A percentile compares a stretch with the other conserved stretches of the same genome.
Conservation (phyloP, 1,139 yeast genomes). For the Petasospora rhodanensis region DNA sequence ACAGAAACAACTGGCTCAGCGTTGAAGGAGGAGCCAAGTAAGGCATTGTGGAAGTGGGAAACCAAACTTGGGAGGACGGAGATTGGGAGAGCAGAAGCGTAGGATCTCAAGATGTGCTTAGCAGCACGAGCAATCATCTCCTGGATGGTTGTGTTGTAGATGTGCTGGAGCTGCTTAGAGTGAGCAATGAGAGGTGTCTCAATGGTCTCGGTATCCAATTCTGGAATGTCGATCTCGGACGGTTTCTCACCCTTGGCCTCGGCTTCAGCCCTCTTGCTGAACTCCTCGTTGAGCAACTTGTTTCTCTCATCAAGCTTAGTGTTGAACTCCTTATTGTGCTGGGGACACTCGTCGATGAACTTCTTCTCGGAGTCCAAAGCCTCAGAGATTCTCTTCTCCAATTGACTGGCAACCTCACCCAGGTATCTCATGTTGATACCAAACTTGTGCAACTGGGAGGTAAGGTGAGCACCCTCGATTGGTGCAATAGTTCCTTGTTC, state of each 20-base stretch:
- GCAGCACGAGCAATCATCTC: constrained; percentile 78
- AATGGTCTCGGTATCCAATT: constrained; percentile 33
- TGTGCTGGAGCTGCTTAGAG: constrained; percentile 37
- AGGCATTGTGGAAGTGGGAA: constrained; percentile 68
- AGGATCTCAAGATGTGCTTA: constrained; percentile 66
- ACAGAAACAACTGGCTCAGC: constrained; percentile 39
- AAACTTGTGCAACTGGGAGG: constrained; percentile 61
- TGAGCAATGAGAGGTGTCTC: constrained; percentile 31
- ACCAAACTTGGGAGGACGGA: constrained; percentile 54
- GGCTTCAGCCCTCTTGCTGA: constrained; percentile 31
- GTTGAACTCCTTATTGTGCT: constrained; percentile 32
- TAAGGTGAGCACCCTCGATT: constrained; percentile 74
- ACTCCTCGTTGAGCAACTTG: constrained; percentile 19
- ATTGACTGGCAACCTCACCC: constrained; percentile 50
- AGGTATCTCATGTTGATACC: constrained; percentile 92
- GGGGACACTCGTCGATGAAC: constrained; percentile 26
- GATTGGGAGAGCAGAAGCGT: constrained; percentile 45
- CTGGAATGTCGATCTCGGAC: constrained; percentile 31
- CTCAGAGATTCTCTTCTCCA: constrained; percentile 22
- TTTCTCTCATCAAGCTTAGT: constrained; percentile 23
- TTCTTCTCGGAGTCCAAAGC: constrained; percentile 25
- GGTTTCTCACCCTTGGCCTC: constrained; percentile 33
- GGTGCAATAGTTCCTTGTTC: constrained; percentile 52
- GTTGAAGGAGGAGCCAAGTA: constrained; percentile 51
- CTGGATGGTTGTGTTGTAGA: constrained; percentile 47